phyloP scores from a whole-genome alignment of 768 basidiomycete species.

The Sarcodon sp. region DNA sequence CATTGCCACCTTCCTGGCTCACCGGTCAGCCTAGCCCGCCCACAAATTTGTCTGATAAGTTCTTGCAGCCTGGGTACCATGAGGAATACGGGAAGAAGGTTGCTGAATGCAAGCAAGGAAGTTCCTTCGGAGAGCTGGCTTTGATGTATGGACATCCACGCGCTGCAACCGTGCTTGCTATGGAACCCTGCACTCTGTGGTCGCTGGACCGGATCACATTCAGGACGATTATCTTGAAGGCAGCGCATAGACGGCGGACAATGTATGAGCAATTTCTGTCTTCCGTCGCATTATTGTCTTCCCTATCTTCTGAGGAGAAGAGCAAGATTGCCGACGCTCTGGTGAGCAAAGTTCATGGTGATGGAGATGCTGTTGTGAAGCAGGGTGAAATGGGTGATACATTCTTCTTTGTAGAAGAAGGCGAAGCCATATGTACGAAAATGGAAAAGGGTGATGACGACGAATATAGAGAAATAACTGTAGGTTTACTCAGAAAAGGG shows the following conservation, averaged over 20 bases:
- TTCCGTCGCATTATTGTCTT: slow-evolving; percentile 79
- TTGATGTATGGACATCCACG: slow-evolving; percentile 97
- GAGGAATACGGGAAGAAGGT: slow-evolving; percentile 68
- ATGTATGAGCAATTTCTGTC: slow-evolving; percentile 96
- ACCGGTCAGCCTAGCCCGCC: slow-evolving; percentile 22
- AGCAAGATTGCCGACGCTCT: slow-evolving; percentile 98
- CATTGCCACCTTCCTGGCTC: slow-evolving; percentile 47
- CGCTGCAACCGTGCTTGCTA: slow-evolving; percentile 85
- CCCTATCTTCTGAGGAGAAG: slow-evolving; percentile 76
- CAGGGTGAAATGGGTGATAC: slow-evolving; percentile 96
- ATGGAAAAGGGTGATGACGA: slow-evolving; percentile 45
- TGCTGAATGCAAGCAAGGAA: slow-evolving; percentile 71
- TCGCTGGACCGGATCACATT: slow-evolving; percentile 95
- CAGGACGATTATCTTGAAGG: slow-evolving; percentile 92
- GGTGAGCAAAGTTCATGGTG: slow-evolving; percentile 65
- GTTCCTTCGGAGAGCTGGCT: slow-evolving; percentile 91
- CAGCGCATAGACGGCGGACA: slow-evolving; percentile 78
- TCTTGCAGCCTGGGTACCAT: slow-evolving; percentile 53
- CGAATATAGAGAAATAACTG: slow-evolving; percentile 47
- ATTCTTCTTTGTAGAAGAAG: slow-evolving; percentile 96
- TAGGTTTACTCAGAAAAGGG: slow-evolving; percentile 73
- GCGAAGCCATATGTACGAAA: slow-evolving; percentile 82
- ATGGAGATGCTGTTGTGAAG: slow-evolving; percentile 79
- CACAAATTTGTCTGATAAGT: slow-evolving; percentile 33
- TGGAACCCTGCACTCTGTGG: slow-evolving; percentile 80